A percentile compares a stretch with the other conserved stretches of the same genome.
These are phyloP conservation scores for Glycine soja DNA, from an alignment of 306 rosid genomes.

Conservation along the genomic window DNA sequence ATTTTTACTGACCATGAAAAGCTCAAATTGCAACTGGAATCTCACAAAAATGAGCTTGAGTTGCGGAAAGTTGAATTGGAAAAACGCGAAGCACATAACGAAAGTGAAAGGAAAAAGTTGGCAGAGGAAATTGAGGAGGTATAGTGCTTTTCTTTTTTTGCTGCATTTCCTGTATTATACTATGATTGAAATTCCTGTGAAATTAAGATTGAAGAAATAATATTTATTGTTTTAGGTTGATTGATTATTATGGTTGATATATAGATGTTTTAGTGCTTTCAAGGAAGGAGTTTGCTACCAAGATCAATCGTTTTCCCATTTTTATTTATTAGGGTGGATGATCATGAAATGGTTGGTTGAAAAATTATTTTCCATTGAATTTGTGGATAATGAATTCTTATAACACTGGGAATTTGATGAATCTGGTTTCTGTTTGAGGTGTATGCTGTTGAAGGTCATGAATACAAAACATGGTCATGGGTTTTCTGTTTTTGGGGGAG, in stretches of 20 bases:
- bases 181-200: slow-evolving; percentile 31
- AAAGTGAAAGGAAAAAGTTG: slow-evolving; percentile 82
- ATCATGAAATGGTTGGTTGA: slow-evolving; percentile 35
- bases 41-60: slow-evolving; percentile 84
- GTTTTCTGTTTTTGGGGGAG: too few relatives aligned
- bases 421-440: slow-evolving; percentile 20
- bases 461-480: too few relatives aligned
- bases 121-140: slow-evolving; percentile 90
- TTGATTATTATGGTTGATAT: slow-evolving; percentile 27
- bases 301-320: not conserved
- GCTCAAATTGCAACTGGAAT: slow-evolving; percentile 80
- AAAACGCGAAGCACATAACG: slow-evolving; percentile 85
- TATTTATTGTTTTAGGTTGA: slow-evolving; percentile 1
- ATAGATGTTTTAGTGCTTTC: slow-evolving; percentile 11
- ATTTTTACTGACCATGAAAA: slow-evolving; percentile 85
- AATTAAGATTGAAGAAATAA: slow-evolving; percentile 22
- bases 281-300: slow-evolving; percentile 25
- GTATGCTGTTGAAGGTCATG: slow-evolving; percentile 18
- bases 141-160: slow-evolving; percentile 47
- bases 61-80: slow-evolving; percentile 71
- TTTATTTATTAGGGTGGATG: slow-evolving; percentile 5
- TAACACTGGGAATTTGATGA: slow-evolving; percentile 10
- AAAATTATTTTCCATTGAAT: slow-evolving; percentile 14
- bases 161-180: slow-evolving; percentile 42
- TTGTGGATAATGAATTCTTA: slow-evolving; percentile 3